Evolutionary conservation across 1,284 basidiomycete genomes (phyloP), one percentile per base, ranked within the genome.

Genomic region (Amylostereum areolatum): DNA sequence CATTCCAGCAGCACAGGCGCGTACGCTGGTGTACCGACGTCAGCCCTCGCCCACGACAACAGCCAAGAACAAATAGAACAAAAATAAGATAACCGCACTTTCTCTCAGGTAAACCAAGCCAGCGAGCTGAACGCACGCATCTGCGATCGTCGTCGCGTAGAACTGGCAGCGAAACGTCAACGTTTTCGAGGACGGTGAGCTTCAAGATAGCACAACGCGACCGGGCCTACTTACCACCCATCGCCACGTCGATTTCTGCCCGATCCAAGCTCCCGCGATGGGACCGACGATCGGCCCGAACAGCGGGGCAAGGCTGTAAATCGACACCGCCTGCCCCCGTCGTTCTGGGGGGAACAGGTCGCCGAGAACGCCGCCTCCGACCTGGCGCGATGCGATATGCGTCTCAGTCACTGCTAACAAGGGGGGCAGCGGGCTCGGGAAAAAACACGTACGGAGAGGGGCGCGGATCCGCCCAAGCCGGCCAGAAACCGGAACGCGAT

Each of bases 331-430:
- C 53, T 73, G 68, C 0, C 87, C 87, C 54, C 85, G 72, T 57
- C 89, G 73, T 50, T 89, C 83, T 0, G 83, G 62, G 12, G 59
- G 62, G 77, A 81, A 92, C 41, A 85, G 71, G 62, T 92, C 89
- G 2, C 79, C 76, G 0, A 92, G 66, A 1, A 84, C 75, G 2
- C 83, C 89, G 39, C 84, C 86, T 50, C 82, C 81, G 33, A 81
- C 66, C 80, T 82, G 43, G n/a, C 12, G 18, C 44, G 24, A n/a
- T n/a, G n/a, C n/a, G n/a, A n/a, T n/a, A n/a, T n/a, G n/a, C n/a
- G n/a, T 31, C 31, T 34, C 6, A 10, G 29, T n/a, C n/a, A n/a
- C n/a, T n/a, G n/a, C n/a, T n/a, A n/a, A 30, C 18, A 30, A 9
- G 34, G 8, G 3, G 11, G 30, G 5, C 10, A 11, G 44, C 27